Percentiles rank a stretch among this genome's conserved stretches.
phyloP scores from a whole-genome alignment of 768 basidiomycete species.

The Boletus edulis region DNA sequence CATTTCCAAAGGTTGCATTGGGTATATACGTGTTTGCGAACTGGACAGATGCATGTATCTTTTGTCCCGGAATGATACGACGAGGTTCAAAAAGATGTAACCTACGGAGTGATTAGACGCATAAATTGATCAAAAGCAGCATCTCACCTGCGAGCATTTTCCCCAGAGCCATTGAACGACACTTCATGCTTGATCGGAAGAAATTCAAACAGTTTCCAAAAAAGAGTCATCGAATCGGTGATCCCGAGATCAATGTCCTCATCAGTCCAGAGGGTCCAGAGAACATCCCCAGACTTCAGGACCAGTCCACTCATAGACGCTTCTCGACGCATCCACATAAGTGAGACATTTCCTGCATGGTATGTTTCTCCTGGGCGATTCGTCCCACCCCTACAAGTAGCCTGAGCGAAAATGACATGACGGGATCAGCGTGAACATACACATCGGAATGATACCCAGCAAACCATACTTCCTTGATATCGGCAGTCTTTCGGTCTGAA shows the following conservation, averaged over 20 bases:
- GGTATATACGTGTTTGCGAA: conserved; percentile 5
- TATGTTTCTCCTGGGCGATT: conserved; percentile 1
- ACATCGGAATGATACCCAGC: conserved; percentile 6
- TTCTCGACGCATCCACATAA: conserved; percentile 6
- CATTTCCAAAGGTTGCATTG: conserved; percentile 9
- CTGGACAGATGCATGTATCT: conserved; percentile 6
- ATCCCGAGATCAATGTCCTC: conserved; percentile 3
- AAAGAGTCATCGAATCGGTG: not conserved
- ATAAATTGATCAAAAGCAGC: not conserved
- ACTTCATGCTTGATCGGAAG: conserved; percentile 6
- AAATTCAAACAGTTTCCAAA: conserved; percentile 3
- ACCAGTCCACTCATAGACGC: not conserved
- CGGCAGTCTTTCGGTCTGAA: not conserved
- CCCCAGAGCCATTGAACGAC: conserved; percentile 1
- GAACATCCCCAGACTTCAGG: conserved; percentile 3
- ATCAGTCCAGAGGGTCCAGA: conserved; percentile 9
- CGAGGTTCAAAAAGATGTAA: conserved; percentile 4
- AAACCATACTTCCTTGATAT: conserved; percentile 9
- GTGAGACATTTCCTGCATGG: conserved; percentile 5
- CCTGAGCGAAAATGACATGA: not conserved
- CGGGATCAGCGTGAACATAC: not conserved
- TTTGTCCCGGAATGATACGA: conserved; percentile 7
- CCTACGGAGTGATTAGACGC: not conserved
- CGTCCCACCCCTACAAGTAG: not conserved
- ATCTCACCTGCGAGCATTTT: conserved; percentile 3